Conservation (phyloP, 2,329 filamentous ascomycete species). For the Xylaria sp. region DNA sequence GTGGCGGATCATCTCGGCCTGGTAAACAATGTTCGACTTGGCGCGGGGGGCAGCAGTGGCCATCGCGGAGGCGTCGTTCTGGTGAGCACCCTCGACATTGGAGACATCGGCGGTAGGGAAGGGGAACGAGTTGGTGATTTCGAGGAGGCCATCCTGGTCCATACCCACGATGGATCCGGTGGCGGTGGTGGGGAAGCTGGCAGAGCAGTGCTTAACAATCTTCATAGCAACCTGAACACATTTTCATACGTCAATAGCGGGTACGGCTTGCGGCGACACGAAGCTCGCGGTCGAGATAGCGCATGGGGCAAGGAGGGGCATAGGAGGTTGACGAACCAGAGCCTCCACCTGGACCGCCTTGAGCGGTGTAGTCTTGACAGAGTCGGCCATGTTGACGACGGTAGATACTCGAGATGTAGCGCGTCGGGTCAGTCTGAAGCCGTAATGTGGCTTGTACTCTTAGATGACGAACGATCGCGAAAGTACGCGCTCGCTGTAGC, state of each 20-base stretch:
- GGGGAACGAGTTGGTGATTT: slow-evolving; percentile 92
- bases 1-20: slow-evolving; percentile 95
- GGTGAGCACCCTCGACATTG: slow-evolving; percentile 60
- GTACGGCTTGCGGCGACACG: neutral
- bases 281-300: slow-evolving; percentile 1
- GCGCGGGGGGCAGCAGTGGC: slow-evolving; percentile 86
- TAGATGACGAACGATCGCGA: slow-evolving; percentile 16
- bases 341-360: slow-evolving; percentile 91
- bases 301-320: slow-evolving; percentile 28
- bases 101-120: slow-evolving; percentile 79
- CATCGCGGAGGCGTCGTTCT: slow-evolving; percentile 67
- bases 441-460: slow-evolving; percentile 10
- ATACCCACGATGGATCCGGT: slow-evolving; percentile 91
- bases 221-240: slow-evolving; percentile 79
- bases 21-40: slow-evolving; percentile 83
- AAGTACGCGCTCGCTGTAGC: slow-evolving; percentile 15
- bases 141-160: slow-evolving; percentile 74
- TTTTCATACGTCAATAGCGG: slow-evolving; percentile 17
- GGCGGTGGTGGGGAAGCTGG: slow-evolving; percentile 79
- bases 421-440: slow-evolving; percentile 1
- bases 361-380: slow-evolving; percentile 63
- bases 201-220: slow-evolving; percentile 91
- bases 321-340: slow-evolving; percentile 58
- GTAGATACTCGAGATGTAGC: neutral
- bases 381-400: slow-evolving; percentile 50